Evolutionary conservation across 345 rosid species (phyloP).

Genomic region (Noccaea caerulescens): DNA sequence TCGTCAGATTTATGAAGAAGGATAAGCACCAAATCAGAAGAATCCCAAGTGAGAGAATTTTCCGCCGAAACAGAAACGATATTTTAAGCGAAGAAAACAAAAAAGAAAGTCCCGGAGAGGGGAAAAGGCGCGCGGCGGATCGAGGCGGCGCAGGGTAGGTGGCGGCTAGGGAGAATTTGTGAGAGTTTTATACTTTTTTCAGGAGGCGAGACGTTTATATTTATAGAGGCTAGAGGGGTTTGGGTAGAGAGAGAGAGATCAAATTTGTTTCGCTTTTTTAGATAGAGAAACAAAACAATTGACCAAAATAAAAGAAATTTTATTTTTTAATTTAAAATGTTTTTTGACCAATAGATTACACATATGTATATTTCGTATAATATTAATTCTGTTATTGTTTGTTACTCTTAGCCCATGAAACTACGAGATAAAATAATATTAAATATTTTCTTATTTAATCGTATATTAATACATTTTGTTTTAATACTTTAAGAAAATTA

Average conservation of each 20-base stretch:
- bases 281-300: not conserved
- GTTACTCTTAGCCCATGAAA: not conserved
- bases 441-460: not conserved
- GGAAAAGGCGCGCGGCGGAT: constrained; percentile 39
- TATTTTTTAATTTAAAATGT: not conserved
- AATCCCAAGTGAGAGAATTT: constrained; percentile 14
- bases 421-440: not conserved
- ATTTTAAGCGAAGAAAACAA: not conserved
- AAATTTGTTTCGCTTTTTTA: not conserved
- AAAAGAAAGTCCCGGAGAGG: not conserved
- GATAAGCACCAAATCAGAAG: not conserved
- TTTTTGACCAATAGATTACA: not conserved
- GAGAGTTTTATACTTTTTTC: constrained; percentile 6
- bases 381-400: not conserved
- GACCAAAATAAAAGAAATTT: not conserved
- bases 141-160: constrained; percentile 42
- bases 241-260: not conserved
- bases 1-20: not conserved
- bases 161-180: constrained; percentile 7
- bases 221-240: constrained; percentile 15
- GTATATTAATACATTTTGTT: not conserved
- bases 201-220: not conserved
- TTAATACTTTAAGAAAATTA: no score
- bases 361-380: not conserved
- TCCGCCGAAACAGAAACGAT: not conserved